These are phyloP conservation scores for Barnettozyma siamensis DNA, from an alignment of 805 yeast genomes.

Conservation along the genomic window DNA sequence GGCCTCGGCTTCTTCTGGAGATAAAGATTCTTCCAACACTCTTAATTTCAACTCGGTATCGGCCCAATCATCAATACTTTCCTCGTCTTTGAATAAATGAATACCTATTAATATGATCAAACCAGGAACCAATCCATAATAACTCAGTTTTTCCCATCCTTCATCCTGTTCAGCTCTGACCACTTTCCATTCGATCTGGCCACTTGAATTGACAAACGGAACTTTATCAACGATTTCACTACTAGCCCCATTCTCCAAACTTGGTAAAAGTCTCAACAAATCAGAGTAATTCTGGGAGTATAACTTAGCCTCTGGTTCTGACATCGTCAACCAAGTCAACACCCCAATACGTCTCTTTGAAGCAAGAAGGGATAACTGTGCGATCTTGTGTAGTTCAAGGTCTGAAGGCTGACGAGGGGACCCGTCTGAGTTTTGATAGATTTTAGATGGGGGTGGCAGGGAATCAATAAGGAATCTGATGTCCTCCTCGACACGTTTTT, in stretches of 20 bases:
- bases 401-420: constrained; percentile 65
- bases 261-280: constrained; percentile 46
- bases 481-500: constrained; percentile 49
- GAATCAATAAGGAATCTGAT: constrained; percentile 56
- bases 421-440: constrained; percentile 74
- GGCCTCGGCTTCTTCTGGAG: constrained; percentile 43
- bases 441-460: constrained; percentile 57
- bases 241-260: constrained; percentile 39
- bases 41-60: constrained; percentile 74
- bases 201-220: constrained; percentile 76
- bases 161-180: constrained; percentile 71
- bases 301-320: constrained; percentile 47
- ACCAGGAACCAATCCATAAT: constrained; percentile 68
- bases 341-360: constrained; percentile 49
- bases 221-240: constrained; percentile 75
- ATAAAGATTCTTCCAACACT: constrained; percentile 60
- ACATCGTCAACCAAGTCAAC: constrained; percentile 41
- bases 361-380: constrained; percentile 60
- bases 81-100: constrained; percentile 45
- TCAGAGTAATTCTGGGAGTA: constrained; percentile 57
- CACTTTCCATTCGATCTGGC: constrained; percentile 73
- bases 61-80: constrained; percentile 69
- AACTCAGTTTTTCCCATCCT: constrained; percentile 80
- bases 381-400: constrained; percentile 63
- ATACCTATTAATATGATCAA: constrained; percentile 50